Base-by-base conservation (phyloP, 768 basidiomycete genomes). In the Dendrothele bispora region DNA sequence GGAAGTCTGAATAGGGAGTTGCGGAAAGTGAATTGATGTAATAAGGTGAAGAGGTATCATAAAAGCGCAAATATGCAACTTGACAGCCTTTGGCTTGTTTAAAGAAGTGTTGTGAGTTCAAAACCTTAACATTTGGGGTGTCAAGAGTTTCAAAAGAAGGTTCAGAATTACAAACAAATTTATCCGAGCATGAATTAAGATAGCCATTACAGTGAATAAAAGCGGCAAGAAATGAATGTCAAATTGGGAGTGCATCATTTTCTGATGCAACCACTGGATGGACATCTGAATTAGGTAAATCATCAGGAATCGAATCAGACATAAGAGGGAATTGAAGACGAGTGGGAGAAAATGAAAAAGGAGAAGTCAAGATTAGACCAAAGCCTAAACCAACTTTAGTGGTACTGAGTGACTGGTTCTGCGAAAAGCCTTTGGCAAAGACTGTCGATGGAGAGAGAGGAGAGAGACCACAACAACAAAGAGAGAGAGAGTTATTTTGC, bases 401-500 rank as follows among this genome's bases (percentile, higher is more conserved):
- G 39, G 48, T 25, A 29, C 48, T 28, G n/a, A 26, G 24, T n/a
- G 45, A 38, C 32, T 12, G 20, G 28, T 26, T 17, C 1, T 21
- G 48, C 45, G n/a, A n/a, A 18, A 17, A 25, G 41, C 41, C 41
- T 17, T 28, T 26, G 6, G 27, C 41, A 43, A 15, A 20, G 4
- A 43, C 24, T 15, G 7, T 43, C 3, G 46, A 14, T 4, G 56
- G 54, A 25, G 38, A 22, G 2, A 43, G 27, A 25, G 24, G 7
- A n/a, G 22, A 0, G 44, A 52, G 34, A 52, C 57, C 46, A 48
- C 62, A 63, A 58, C 64, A 62, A 22, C 50, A 48, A 20, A 62
- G 53, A 17, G 61, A 50, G 34, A 66, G 47, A 25, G 55, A 25
- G 3, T 53, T 46, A n/a, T 52, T 24, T 7, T 46, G 44, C 68